Evolutionary conservation across 176 grass and related monocot species (phyloP).

Genomic region (Themeda triandra): DNA sequence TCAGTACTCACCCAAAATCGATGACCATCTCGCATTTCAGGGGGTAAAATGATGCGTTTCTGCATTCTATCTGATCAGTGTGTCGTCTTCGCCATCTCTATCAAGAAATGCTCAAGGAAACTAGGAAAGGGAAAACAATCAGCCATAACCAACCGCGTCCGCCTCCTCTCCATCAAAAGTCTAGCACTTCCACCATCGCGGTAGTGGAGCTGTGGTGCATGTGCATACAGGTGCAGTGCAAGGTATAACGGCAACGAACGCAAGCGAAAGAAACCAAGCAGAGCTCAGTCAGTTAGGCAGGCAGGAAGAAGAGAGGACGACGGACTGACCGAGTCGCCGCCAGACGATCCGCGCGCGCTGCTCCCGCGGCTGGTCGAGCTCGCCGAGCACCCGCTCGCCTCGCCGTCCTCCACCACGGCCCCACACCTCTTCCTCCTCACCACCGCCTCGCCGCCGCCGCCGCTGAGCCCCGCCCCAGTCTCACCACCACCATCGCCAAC

Average conservation of each 20-base stretch:
- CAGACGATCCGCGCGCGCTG: slow-evolving; percentile 22
- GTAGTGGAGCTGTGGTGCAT: background rate
- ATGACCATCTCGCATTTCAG: background rate
- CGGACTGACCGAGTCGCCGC: slow-evolving; percentile 31
- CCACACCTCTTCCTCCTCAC: background rate
- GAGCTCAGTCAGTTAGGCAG: background rate
- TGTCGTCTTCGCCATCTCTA: background rate
- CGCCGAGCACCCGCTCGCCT: slow-evolving; percentile 12
- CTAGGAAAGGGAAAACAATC: background rate
- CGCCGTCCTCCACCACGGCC: background rate
- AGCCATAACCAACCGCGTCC: background rate
- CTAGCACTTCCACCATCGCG: background rate
- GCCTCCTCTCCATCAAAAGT: background rate
- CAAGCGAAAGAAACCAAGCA: background rate
- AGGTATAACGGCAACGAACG: background rate
- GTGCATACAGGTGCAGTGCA: no score
- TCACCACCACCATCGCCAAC: background rate
- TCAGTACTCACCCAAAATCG: background rate
- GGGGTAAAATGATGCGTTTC: background rate
- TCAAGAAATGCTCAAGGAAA: background rate
- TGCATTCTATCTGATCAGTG: background rate
- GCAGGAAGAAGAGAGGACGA: background rate
- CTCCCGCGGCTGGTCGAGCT: slow-evolving; percentile 25
- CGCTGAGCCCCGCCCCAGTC: background rate
- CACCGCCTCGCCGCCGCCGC: background rate